Evolutionary conservation across 768 basidiomycete species (phyloP).

Genomic region (Termitomyces sp.): DNA sequence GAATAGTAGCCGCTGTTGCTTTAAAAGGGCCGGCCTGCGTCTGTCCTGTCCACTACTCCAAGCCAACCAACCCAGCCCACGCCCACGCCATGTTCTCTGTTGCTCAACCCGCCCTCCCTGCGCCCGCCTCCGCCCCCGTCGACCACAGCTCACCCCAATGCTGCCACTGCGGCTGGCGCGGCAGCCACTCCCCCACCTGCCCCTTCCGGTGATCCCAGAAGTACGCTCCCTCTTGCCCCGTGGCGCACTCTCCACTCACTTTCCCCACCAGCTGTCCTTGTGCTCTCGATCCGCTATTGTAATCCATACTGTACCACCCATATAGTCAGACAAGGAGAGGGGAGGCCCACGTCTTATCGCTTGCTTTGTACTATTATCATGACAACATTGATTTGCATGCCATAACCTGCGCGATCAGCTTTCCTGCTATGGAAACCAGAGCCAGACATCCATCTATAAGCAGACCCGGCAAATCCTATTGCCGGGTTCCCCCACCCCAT

Average conservation of each 20-base stretch:
- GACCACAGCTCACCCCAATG: constrained; percentile 66
- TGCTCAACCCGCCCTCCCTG: constrained; percentile 10
- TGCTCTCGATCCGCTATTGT: constrained; percentile 15
- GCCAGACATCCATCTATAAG: too few species aligned
- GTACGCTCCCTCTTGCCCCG: constrained; percentile 6
- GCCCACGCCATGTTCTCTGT: constrained; percentile 21
- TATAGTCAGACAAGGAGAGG: neutral
- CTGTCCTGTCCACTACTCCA: neutral
- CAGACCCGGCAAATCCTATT: too few species aligned
- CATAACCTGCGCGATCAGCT: too few species aligned
- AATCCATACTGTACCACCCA: too few species aligned
- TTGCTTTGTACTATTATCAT: constrained; percentile 19
- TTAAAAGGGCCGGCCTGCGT: neutral
- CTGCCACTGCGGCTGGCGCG: constrained; percentile 74
- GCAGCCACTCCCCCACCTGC: constrained; percentile 52
- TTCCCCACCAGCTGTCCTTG: constrained; percentile 5
- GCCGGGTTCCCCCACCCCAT: neutral
- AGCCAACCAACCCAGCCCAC: neutral
- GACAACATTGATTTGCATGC: constrained; percentile 15
- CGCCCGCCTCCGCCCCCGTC: too few species aligned
- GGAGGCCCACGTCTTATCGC: too few species aligned
- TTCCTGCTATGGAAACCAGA: too few species aligned
- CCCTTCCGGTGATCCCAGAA: constrained; percentile 45
- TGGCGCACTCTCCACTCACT: constrained; percentile 4
- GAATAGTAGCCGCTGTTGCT: neutral